A percentile compares a stretch with the other conserved stretches of the same genome.
These are phyloP conservation scores for Aquilaria malaccensis DNA, from an alignment of 345 rosid genomes.

Conservation along the genomic window DNA sequence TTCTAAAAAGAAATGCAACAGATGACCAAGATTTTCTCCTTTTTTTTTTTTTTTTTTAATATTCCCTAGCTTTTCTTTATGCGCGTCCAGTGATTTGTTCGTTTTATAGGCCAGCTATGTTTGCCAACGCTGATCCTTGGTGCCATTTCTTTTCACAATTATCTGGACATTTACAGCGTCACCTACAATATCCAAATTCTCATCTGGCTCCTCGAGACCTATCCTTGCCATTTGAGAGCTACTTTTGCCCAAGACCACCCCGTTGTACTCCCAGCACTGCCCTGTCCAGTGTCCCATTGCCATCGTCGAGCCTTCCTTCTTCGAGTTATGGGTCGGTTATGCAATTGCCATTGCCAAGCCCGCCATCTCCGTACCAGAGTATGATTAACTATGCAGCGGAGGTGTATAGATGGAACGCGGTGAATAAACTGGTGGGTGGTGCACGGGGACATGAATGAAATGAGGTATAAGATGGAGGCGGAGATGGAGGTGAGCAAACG, in stretches of 20 bases:
- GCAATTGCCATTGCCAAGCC: conserved; percentile 21
- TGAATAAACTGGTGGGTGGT: conserved; percentile 64
- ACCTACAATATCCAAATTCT: conserved; percentile 87
- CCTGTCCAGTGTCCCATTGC: conserved; percentile 22
- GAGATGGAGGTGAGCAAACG: conserved; percentile 80
- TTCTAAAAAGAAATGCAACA: too few species aligned
- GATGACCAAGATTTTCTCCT: too few species aligned
- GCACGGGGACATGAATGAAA: conserved; percentile 42
- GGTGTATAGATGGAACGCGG: conserved; percentile 61
- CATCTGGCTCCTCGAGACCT: conserved; percentile 85
- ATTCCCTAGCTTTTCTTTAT: too few species aligned
- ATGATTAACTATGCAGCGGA: conserved; percentile 59
- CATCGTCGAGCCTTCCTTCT: conserved; percentile 9
- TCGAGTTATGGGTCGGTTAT: conserved; percentile 28
- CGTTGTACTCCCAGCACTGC: conserved; percentile 76
- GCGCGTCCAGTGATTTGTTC: too few species aligned
- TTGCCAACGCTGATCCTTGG: too few species aligned
- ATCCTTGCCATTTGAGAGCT: conserved; percentile 54
- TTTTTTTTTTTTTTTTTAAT: too few species aligned
- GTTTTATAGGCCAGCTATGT: too few species aligned
- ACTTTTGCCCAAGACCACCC: conserved; percentile 69
- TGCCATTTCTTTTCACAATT: too few species aligned
- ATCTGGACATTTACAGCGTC: conserved; percentile 35
- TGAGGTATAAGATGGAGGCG: conserved; percentile 62
- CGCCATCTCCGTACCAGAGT: conserved; percentile 53